Base-by-base conservation (phyloP, 2,329 filamentous ascomycete species). In the Exophiala sp. region DNA sequence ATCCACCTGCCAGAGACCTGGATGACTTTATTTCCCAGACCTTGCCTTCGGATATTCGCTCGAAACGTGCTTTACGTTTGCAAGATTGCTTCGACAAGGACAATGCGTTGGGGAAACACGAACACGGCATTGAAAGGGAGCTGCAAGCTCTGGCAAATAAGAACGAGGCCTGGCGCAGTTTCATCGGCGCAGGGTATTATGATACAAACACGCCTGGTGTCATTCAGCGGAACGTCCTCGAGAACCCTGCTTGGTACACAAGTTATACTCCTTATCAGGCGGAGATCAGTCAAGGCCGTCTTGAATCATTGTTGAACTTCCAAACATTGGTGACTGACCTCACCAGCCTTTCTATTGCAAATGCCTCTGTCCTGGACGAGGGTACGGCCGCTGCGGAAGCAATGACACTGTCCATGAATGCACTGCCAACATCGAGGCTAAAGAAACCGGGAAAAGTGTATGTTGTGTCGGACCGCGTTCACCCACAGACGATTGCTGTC, bases 251-350 rank as follows among this genome's bases (percentile, higher is more conserved):
- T 8, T 97, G 92, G 92, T 97, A 97, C 71, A 97, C 92, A 38
- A 96, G 91, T 74, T 96, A 97, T 72, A 96, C 92, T 0, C 92
- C 92, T 12, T 97, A 96, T 73, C 92, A 97, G 75, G 88, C 92
- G 2, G 92, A 97, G 75, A 96, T 97, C 76, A 96, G 91, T 70
- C 92, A 97, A 74, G 92, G 92, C 34, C 85, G 92, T 51, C 74
- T 97, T 58, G 90, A 96, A 78, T 95, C 90, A 5, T 77, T 97
- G 50, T 78, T 97, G 59, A 97, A 97, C 78, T 97, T 91, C 76
- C 92, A 97, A 77, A 97, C 92, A 14, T 79, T 97, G 76, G 87
- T 95, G 7, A 85, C 86, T 2, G 92, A 96, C 68, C 77, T 97
- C 61, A 96, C 92, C 0, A 90, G 83, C 1, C 80, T 97, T 29